Conservation (phyloP, 768 basidiomycete genomes). For the Leccinum longicurvipes region DNA sequence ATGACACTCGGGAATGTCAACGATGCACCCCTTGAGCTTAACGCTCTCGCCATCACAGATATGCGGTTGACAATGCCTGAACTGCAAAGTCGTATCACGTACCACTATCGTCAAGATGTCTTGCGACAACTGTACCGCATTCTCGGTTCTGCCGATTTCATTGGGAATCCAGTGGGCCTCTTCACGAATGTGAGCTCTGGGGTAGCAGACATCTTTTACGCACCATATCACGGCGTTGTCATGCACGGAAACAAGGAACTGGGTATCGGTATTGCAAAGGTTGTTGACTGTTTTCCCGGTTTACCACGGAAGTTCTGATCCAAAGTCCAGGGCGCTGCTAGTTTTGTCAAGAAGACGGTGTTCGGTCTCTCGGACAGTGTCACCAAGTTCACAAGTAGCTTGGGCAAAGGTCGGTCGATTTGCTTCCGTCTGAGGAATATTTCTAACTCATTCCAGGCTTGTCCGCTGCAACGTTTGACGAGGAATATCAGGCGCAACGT, state of each 20-base stretch:
- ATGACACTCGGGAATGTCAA: slow-evolving; percentile 98
- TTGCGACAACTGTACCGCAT: slow-evolving; percentile 94
- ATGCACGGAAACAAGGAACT: slow-evolving; percentile 95
- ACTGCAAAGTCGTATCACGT: slow-evolving; percentile 76
- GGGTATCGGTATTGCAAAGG: slow-evolving; percentile 93
- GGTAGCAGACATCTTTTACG: slow-evolving; percentile 97
- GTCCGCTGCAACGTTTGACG: slow-evolving; percentile 94
- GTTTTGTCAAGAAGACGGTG: slow-evolving; percentile 98
- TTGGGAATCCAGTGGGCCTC: slow-evolving; percentile 92
- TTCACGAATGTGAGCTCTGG: slow-evolving; percentile 99
- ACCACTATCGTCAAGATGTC: slow-evolving; percentile 93
- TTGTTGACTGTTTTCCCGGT: slow-evolving; percentile 25
- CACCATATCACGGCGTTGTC: slow-evolving; percentile 94
- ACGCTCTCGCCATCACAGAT: slow-evolving; percentile 91
- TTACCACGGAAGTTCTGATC: slow-evolving; percentile 11
- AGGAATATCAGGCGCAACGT: slow-evolving; percentile 89
- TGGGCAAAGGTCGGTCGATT: slow-evolving; percentile 75
- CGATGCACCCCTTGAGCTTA: slow-evolving; percentile 90
- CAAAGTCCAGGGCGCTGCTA: slow-evolving; percentile 79
- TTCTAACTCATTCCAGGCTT: slow-evolving; percentile 53
- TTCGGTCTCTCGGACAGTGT: slow-evolving; percentile 95
- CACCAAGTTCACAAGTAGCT: slow-evolving; percentile 97
- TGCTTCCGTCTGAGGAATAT: not conserved
- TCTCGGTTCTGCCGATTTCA: slow-evolving; percentile 97
- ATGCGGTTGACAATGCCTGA: slow-evolving; percentile 86